Percentiles rank a stretch among this genome's conserved stretches.
phyloP scores from a whole-genome alignment of 139 green algal genomes.

The Chlorella sp. region DNA sequence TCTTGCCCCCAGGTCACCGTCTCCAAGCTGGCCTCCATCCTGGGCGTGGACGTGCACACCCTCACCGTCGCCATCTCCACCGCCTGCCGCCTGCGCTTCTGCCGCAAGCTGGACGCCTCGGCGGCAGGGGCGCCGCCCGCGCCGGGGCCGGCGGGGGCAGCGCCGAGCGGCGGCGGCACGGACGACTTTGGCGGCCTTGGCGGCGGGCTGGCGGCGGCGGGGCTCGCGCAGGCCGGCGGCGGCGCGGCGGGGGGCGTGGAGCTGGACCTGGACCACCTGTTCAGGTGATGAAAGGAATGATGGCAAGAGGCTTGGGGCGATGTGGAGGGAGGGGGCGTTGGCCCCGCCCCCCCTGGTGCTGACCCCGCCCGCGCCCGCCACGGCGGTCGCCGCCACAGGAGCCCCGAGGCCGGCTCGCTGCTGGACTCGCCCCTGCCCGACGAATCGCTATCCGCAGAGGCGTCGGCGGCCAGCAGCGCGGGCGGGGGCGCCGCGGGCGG shows the following conservation, averaged over 20 bases:
- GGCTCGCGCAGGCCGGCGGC: neutral
- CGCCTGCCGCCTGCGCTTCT: conserved; percentile 86
- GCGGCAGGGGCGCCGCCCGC: neutral
- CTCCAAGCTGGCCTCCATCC: conserved; percentile 58
- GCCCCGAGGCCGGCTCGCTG: neutral
- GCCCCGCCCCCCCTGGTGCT: neutral
- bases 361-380: neutral
- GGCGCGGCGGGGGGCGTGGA: neutral
- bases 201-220: neutral
- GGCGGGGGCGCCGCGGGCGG: neutral
- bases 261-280: conserved; percentile 21
- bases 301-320: neutral
- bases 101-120: conserved; percentile 27
- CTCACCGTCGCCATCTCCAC: conserved; percentile 70
- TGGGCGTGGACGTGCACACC: conserved; percentile 40
- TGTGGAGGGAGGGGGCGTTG: neutral
- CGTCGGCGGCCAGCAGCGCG: neutral
- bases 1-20: no score
- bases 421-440: no score
- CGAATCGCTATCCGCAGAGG: neutral
- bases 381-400: neutral
- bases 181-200: neutral
- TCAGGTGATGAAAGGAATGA: neutral
- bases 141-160: conserved; percentile 10
- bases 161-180: neutral